These are phyloP conservation scores for Cyphellophora attinorum DNA, from an alignment of 2,329 filamentous ascomycete species.

Conservation along the genomic window DNA sequence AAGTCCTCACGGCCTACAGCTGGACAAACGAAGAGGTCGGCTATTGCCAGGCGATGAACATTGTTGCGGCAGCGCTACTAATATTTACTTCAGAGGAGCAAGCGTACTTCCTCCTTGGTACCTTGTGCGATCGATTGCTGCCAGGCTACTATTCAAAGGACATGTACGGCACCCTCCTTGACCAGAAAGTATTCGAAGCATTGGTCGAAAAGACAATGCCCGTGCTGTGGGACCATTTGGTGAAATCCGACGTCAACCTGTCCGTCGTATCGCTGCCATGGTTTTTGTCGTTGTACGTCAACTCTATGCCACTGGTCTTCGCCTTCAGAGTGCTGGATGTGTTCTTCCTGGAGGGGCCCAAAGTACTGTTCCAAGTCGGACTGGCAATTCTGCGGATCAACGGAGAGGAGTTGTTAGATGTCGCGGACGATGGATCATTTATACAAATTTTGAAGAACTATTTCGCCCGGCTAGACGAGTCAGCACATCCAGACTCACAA, in stretches of 20 bases:
- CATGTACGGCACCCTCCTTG: constrained; percentile 95
- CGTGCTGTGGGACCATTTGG: constrained; percentile 94
- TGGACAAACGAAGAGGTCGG: constrained; percentile 94
- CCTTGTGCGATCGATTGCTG: constrained; percentile 83
- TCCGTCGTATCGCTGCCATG: constrained; percentile 95
- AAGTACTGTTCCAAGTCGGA: constrained; percentile 93
- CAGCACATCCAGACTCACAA: constrained; percentile 88
- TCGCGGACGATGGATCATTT: constrained; percentile 88
- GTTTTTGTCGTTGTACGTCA: constrained; percentile 97
- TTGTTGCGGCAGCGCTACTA: constrained; percentile 91
- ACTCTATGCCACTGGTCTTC: constrained; percentile 97
- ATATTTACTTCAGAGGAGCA: constrained; percentile 98
- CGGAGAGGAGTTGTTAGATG: constrained; percentile 87
- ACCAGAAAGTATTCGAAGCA: constrained; percentile 95
- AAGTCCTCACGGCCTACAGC: constrained; percentile 92
- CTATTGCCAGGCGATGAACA: constrained; percentile 99
- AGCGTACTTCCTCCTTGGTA: constrained; percentile 86
- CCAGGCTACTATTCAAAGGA: constrained; percentile 97
- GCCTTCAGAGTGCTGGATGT: constrained; percentile 94
- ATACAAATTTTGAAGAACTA: constrained; percentile 94
- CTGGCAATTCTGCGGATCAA: constrained; percentile 96
- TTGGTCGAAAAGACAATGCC: constrained; percentile 99
- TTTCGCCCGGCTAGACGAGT: constrained; percentile 87
- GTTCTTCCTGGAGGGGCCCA: constrained; percentile 95
- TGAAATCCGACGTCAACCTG: constrained; percentile 90